A percentile compares a stretch with the other conserved stretches of the same genome.
Evolutionary conservation across 495 filamentous ascomycete species (phyloP).

Genomic region (Pyronema omphalodes): DNA sequence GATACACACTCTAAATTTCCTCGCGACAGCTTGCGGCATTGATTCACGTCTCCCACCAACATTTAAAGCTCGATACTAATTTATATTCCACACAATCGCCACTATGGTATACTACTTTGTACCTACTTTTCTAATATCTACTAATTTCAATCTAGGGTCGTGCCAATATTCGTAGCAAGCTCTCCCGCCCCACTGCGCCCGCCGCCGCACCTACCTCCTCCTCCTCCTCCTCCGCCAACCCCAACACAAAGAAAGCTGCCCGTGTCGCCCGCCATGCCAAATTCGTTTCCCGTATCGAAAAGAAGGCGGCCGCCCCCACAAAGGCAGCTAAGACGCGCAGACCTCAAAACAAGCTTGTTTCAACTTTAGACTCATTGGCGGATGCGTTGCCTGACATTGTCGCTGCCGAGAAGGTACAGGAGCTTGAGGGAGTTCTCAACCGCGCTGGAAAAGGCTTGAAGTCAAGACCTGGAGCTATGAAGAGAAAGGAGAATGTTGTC

Average conservation of each 20-base stretch:
- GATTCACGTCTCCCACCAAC: no score
- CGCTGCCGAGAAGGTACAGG: conserved; percentile 21
- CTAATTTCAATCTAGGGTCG: conserved; percentile 10
- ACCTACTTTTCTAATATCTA: no score
- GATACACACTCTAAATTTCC: no score
- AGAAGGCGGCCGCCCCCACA: conserved; percentile 25
- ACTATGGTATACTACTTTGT: no score
- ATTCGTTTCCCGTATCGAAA: conserved; percentile 58
- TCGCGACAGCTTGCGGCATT: no score
- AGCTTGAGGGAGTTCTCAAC: conserved; percentile 29
- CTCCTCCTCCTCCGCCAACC: conserved; percentile 10
- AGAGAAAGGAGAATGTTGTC: conserved; percentile 62
- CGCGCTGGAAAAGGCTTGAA: conserved; percentile 47
- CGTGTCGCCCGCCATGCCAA: conserved; percentile 53
- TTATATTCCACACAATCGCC: no score
- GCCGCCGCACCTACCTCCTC: conserved; percentile 4
- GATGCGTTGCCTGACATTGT: conserved; percentile 47
- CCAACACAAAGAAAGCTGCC: conserved; percentile 52
- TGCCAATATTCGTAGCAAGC: conserved; percentile 29
- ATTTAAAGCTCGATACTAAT: no score
- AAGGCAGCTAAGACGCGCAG: conserved; percentile 25
- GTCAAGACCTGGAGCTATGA: conserved; percentile 58
- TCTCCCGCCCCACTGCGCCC: conserved; percentile 10
- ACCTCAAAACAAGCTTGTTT: conserved; percentile 46
- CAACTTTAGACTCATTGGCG: conserved; percentile 58